Evolutionary conservation across 2,329 filamentous ascomycete species (phyloP), one percentile per base, ranked within the genome.

Genomic region (Penicillium sp.): DNA sequence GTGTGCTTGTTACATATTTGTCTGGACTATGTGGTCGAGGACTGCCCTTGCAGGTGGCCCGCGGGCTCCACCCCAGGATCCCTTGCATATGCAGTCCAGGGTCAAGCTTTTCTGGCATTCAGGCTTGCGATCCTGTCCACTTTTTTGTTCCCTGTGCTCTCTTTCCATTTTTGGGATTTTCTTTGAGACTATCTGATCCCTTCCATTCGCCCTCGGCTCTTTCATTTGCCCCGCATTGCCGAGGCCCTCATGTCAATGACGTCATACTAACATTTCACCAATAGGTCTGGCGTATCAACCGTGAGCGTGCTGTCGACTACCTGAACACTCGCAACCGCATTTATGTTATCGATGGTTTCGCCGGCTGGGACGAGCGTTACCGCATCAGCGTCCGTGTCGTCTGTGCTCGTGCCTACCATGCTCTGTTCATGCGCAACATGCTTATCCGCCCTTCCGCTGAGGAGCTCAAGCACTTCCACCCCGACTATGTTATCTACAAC

Each of bases 371-470:
- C 71, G 89, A 96, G 83, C 93, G 95, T 78, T 99, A 99, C 84
- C 87, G 93, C 67, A 98, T 99, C 81, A 90, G 88, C 72, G 95
- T 99, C 71, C 93, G 95, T 73, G 93, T 99, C 65, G 93, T 99
- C 74, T 99, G 95, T 82, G 95, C 95, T 67, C 93, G 95, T 76
- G 95, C 95, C 79, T 99, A 99, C 85, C 95, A 99, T 85, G 95
- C 95, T 62, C 87, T 99, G 65, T 99, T 99, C 87, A 99, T 99
- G 95, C 91, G 93, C 75, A 99, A 99, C 85, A 99, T 99, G 95
- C 90, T 99, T 74, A 99, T 99, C 83, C 90, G 95, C 69, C 95
- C 95, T 63, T 83, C 88, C 52, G 86, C 86, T 63, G 90, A 96
- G 80, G 93, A 99, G 83, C 88, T 99, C 54, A 90, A 96, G 82